These are phyloP conservation scores for Malus hybrid DNA, from an alignment of 331 rosid species.

Conservation along the genomic window DNA sequence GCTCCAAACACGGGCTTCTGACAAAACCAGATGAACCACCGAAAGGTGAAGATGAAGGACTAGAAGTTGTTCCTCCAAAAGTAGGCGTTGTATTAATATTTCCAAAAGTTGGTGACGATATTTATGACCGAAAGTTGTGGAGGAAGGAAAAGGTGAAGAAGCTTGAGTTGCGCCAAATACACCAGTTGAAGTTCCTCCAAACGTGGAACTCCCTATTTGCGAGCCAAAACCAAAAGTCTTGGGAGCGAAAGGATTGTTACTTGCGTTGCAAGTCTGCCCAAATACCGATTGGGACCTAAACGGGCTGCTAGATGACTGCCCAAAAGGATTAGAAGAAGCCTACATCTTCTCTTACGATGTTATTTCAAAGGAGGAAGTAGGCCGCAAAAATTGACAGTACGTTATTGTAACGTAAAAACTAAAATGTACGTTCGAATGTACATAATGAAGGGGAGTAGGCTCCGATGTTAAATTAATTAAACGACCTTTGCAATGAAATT, in stretches of 20 bases:
- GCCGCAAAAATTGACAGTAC: neutral
- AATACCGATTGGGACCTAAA: slow-evolving; percentile 74
- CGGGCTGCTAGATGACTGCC: slow-evolving; percentile 83
- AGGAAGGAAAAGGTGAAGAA: slow-evolving; percentile 68
- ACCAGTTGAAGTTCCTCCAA: slow-evolving; percentile 61
- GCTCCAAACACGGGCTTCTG: slow-evolving; percentile 87
- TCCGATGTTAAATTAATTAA: too few relatives aligned
- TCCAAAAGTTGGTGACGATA: slow-evolving; percentile 78
- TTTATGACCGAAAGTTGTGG: slow-evolving; percentile 59
- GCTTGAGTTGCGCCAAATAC: slow-evolving; percentile 80
- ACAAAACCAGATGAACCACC: slow-evolving; percentile 78
- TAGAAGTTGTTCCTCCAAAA: slow-evolving; percentile 43
- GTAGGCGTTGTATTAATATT: slow-evolving; percentile 40
- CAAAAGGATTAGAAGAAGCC: slow-evolving; percentile 35
- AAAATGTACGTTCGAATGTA: neutral
- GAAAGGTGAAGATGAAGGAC: slow-evolving; percentile 44
- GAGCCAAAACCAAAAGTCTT: slow-evolving; percentile 50
- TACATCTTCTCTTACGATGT: too few relatives aligned
- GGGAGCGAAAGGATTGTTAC: slow-evolving; percentile 74
- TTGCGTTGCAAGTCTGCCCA: slow-evolving; percentile 57
- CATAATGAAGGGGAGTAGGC: neutral
- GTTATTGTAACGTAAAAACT: neutral
- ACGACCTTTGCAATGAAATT: neutral
- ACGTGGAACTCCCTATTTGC: too few relatives aligned
- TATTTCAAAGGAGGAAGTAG: neutral